A percentile compares a stretch with the other conserved stretches of the same genome.
phyloP scores from a whole-genome alignment of 176 grass and related monocot genomes.

The Avena sativa region DNA sequence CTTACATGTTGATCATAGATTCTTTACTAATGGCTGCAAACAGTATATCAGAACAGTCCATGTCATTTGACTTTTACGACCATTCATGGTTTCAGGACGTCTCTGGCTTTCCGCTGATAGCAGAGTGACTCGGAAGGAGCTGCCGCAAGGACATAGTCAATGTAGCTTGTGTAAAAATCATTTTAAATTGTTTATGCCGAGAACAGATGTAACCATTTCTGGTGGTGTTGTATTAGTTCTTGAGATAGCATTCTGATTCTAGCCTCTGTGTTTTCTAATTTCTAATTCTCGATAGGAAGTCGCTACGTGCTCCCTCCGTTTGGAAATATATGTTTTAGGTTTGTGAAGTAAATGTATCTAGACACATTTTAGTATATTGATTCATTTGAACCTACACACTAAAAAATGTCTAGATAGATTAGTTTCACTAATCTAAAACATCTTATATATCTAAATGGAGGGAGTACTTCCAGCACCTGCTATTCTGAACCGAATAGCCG shows the following conservation, averaged over 20 bases:
- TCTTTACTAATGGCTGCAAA: not conserved
- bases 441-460: too few relatives aligned
- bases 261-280: not conserved
- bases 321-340: too few relatives aligned
- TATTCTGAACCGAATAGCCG: too few relatives aligned
- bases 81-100: slow-evolving; percentile 29
- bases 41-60: not conserved
- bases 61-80: not conserved
- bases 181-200: not conserved
- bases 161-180: slow-evolving; percentile 26
- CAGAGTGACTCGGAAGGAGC: not conserved
- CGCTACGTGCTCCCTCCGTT: not conserved
- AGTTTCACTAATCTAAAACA: too few relatives aligned
- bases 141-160: not conserved
- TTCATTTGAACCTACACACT: too few relatives aligned
- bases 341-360: too few relatives aligned
- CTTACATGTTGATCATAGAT: not conserved
- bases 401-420: too few relatives aligned
- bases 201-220: not conserved
- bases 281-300: not conserved
- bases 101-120: not conserved
- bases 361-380: too few relatives aligned
- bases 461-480: too few relatives aligned
- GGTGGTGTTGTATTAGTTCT: not conserved
- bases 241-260: not conserved